Evolutionary conservation across 352 stramenopile genomes (phyloP).

Genomic region (Phytophthora tentaculata): DNA sequence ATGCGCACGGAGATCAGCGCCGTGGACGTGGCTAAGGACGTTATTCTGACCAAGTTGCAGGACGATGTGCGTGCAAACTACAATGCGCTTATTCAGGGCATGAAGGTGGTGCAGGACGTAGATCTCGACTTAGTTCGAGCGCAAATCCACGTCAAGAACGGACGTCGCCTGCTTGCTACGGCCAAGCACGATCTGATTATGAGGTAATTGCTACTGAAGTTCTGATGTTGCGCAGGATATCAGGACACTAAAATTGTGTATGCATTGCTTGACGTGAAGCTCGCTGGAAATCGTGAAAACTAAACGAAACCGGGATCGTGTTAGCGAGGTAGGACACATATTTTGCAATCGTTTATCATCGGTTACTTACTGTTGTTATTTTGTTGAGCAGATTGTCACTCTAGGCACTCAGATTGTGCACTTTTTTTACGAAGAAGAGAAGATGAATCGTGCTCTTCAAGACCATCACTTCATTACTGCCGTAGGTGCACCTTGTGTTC

Average conservation of each 20-base stretch:
- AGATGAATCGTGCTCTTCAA: conserved; percentile 76
- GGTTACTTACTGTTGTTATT: conserved; percentile 4
- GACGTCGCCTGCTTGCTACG: conserved; percentile 67
- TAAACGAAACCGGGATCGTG: conserved; percentile 80
- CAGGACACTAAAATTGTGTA: not conserved
- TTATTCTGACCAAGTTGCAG: conserved; percentile 77
- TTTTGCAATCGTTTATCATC: not conserved
- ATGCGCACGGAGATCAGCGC: conserved; percentile 84
- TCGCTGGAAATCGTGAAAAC: conserved; percentile 86
- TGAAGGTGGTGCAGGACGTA: conserved; percentile 89
- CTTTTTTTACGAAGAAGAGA: conserved; percentile 79
- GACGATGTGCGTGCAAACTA: conserved; percentile 85
- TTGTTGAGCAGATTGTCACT: conserved; percentile 28
- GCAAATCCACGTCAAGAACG: conserved; percentile 91
- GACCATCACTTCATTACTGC: conserved; percentile 72
- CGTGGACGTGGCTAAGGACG: conserved; percentile 82
- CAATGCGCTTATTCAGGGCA: conserved; percentile 81
- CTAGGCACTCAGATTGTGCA: conserved; percentile 67
- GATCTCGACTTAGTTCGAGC: conserved; percentile 84
- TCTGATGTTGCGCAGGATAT: not conserved
- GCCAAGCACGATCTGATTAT: conserved; percentile 79
- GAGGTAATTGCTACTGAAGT: conserved; percentile 53
- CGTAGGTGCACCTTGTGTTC: conserved; percentile 37
- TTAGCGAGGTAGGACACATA: conserved; percentile 55
- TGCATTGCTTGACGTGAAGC: conserved; percentile 31